Percentiles rank a stretch among this genome's conserved stretches.
Evolutionary conservation across 2,329 filamentous ascomycete genomes (phyloP).

Genomic region (Xylariaceae sp.): DNA sequence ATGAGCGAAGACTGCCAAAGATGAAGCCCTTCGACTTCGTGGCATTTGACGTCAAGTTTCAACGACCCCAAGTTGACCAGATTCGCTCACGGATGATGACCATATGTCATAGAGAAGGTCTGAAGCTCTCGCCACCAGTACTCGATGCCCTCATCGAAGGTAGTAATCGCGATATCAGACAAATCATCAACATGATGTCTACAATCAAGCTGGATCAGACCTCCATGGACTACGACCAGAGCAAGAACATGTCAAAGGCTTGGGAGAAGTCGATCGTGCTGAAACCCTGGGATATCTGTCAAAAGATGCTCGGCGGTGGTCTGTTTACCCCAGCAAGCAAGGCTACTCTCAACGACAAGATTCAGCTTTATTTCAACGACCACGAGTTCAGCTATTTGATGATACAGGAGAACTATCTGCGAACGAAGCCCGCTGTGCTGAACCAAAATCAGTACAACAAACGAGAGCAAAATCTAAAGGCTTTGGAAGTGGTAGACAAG

Average conservation of each 20-base stretch:
- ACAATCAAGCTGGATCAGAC: conserved; percentile 87
- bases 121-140: conserved; percentile 81
- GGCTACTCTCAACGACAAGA: conserved; percentile 92
- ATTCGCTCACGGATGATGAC: conserved; percentile 92
- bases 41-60: conserved; percentile 83
- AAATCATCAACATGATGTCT: conserved; percentile 98
- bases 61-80: conserved; percentile 86
- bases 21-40: conserved; percentile 97
- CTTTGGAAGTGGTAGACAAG: conserved; percentile 82
- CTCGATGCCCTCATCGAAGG: conserved; percentile 95
- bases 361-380: conserved; percentile 98
- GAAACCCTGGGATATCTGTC: conserved; percentile 97
- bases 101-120: conserved; percentile 86
- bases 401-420: conserved; percentile 97
- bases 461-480: conserved; percentile 74
- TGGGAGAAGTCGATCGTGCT: conserved; percentile 98
- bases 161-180: conserved; percentile 91
- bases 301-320: conserved; percentile 86
- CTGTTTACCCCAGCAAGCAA: conserved; percentile 85
- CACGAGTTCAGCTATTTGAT: conserved; percentile 97
- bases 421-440: conserved; percentile 72
- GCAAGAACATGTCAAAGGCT: conserved; percentile 92
- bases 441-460: conserved; percentile 60
- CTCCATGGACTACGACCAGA: conserved; percentile 79
- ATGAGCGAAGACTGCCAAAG: conserved; percentile 88